Evolutionary conservation across 768 basidiomycete genomes (phyloP).

Genomic region (Mycena vitilis): DNA sequence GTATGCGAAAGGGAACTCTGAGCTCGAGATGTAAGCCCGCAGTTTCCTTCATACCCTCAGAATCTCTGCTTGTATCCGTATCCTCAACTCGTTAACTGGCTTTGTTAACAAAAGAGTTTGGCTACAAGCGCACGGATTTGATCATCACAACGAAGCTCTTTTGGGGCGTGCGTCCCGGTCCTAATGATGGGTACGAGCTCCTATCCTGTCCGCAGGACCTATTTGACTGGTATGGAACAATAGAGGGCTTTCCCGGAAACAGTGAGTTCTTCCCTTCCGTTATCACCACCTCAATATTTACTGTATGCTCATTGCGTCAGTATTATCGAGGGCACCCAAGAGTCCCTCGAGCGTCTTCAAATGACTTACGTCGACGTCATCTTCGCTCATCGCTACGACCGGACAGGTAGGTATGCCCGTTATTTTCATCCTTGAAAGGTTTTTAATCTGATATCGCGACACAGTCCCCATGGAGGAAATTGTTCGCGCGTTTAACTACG

Average conservation of each 20-base stretch:
- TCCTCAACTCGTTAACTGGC: background rate
- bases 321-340: conserved; percentile 81
- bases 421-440: background rate
- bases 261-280: conserved; percentile 62
- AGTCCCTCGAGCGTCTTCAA: conserved; percentile 72
- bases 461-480: conserved; percentile 78
- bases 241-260: conserved; percentile 67
- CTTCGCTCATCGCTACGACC: conserved; percentile 77
- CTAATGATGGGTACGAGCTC: too few species aligned
- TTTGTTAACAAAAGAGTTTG: conserved; percentile 76
- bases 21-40: conserved; percentile 72
- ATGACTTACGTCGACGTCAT: conserved; percentile 82
- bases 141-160: conserved; percentile 86
- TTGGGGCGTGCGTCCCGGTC: conserved; percentile 66
- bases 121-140: conserved; percentile 72
- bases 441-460: background rate
- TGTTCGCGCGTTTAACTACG: conserved; percentile 83
- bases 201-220: too few species aligned
- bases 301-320: too few species aligned
- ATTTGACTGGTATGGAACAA: conserved; percentile 55
- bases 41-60: background rate
- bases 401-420: conserved; percentile 53
- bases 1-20: conserved; percentile 75
- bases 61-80: too few species aligned
- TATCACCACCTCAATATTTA: background rate